Conservation (phyloP, 2,329 filamentous ascomycete species). For the Chrysosporium keratinophilum region DNA sequence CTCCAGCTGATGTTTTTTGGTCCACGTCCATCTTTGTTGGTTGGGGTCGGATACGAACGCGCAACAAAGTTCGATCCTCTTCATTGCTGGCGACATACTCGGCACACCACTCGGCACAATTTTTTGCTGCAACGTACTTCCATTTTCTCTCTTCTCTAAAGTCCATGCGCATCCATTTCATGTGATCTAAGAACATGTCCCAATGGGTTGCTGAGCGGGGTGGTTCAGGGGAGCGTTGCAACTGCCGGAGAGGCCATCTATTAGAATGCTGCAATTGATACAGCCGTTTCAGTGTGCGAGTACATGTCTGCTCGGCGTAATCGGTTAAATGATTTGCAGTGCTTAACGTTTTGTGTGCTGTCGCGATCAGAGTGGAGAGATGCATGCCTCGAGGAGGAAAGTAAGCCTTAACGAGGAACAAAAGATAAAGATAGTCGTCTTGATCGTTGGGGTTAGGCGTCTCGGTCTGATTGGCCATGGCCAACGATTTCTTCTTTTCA, state of each 20-base stretch:
- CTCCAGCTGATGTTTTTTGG: constrained; percentile 21
- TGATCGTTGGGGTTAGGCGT: constrained; percentile 31
- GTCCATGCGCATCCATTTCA: constrained; percentile 97
- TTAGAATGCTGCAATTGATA: constrained; percentile 85
- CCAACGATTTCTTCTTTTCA: constrained; percentile 37
- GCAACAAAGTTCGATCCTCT: constrained; percentile 56
- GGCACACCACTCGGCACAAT: constrained; percentile 70
- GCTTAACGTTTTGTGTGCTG: constrained; percentile 79
- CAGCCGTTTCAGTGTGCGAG: constrained; percentile 72
- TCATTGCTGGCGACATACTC: constrained; percentile 61
- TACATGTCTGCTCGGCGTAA: constrained; percentile 77
- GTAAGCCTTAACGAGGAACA: constrained; percentile 52
- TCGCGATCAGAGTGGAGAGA: constrained; percentile 62
- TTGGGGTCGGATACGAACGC: constrained; percentile 50
- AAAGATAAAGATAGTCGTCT: constrained; percentile 52
- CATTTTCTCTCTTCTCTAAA: constrained; percentile 90
- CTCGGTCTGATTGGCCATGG: constrained; percentile 35
- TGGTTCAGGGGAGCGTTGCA: constrained; percentile 74
- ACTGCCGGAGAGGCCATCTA: constrained; percentile 84
- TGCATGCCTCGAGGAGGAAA: constrained; percentile 44
- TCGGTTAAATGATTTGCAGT: constrained; percentile 76
- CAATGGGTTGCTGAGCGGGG: constrained; percentile 65
- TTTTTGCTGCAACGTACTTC: constrained; percentile 73
- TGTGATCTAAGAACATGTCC: constrained; percentile 79
- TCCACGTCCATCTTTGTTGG: constrained; percentile 24